Evolutionary conservation across 2,329 filamentous ascomycete genomes (phyloP), one percentile per base, ranked within the genome.

Genomic region (Ascochyta pisi): DNA sequence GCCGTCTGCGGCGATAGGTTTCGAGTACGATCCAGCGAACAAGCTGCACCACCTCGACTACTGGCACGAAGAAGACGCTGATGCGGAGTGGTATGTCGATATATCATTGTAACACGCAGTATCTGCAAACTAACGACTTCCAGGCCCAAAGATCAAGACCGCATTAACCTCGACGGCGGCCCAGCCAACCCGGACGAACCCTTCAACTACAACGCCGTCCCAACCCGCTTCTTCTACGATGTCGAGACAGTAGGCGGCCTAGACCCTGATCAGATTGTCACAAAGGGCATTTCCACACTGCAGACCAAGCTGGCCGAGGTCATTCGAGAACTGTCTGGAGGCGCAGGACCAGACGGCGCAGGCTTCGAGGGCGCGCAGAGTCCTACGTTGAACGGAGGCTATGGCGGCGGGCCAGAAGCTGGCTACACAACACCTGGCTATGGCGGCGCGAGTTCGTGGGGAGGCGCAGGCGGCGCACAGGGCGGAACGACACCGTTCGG

Each of bases 21-120:
- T 99, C 74, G 95, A 99, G 77, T 99, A 99, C 77, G 95, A 99
- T 75, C 95, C 95, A 58, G 90, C 96, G 77, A 99, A 99, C 80
- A 97, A 96, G 79, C 81, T 99, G 63, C 86, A 89, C 64, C 95
- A 99, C 77, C 83, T 95, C 52, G 91, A 96, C 70, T 86, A 96
- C 77, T 99, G 95, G 95, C 97, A 92, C 74, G 95, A 99, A 81
- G 85, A 89, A 65, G 90, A 96, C 77, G 89, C 91, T 1, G 83
- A 85, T 56, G 84, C 87, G 69, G 94, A 97, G 82, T 97, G 93
- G 93, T 96, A 80, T 76, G 87, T 79, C 40, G 4, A 41, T 16
- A 2, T 22, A 6, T 41, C n/a, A 6, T 22, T 7, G 35, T 7
- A 19, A n/a, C 33, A 0, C 7, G 7, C 7, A 12, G 6, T 9